Evolutionary conservation across 208 protist genomes (phyloP), one percentile per base, ranked within the genome.

Genomic region (Leishmania major): DNA sequence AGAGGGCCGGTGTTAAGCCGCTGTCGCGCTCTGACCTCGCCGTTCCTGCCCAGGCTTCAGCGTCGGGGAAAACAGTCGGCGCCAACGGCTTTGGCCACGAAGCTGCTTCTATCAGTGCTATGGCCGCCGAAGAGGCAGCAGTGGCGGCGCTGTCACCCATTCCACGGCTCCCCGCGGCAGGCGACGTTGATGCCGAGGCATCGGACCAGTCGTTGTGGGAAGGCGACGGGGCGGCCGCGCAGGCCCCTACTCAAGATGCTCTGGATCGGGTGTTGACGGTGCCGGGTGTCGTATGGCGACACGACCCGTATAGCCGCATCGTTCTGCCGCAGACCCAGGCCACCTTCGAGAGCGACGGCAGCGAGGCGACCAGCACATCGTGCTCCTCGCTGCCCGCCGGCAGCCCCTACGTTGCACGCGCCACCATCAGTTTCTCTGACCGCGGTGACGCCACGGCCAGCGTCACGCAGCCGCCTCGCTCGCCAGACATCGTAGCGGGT

Each of bases 241-340:
- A 79, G 47, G 72, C 57, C 60, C 69, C 75, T n/a, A 81, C 80
- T 19, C 77, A 77, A 7, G 80, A 66, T 47, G 76, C 77, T 51
- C 81, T 84, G 62, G 79, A 87, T 73, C 77, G 60, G 40, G 70
- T 84, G 25, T 35, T 88, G 70, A 67, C 51, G n/a, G 81, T 90
- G 70, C 90, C 83, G 15, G 90, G 90, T 49, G 82, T 91, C 64
- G 37, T 88, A 62, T 95, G 92, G 92, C 89, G 89, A 25, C 89
- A 95, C 72, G 92, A 95, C 71, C 92, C 92, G 40, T 95, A 95
- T 87, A 93, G 90, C 64, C 75, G 75, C 71, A 80, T 81, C 57
- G 79, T 95, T 31, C 10, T 92, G 28, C 62, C 43, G 8, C 13
- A 75, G 25, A 11, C 53, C 19, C 55, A 78, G 35, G 49, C 53